Evolutionary conservation across 768 basidiomycete species (phyloP), one percentile per base, ranked within the genome.

Genomic region (Tulasnella sp.): DNA sequence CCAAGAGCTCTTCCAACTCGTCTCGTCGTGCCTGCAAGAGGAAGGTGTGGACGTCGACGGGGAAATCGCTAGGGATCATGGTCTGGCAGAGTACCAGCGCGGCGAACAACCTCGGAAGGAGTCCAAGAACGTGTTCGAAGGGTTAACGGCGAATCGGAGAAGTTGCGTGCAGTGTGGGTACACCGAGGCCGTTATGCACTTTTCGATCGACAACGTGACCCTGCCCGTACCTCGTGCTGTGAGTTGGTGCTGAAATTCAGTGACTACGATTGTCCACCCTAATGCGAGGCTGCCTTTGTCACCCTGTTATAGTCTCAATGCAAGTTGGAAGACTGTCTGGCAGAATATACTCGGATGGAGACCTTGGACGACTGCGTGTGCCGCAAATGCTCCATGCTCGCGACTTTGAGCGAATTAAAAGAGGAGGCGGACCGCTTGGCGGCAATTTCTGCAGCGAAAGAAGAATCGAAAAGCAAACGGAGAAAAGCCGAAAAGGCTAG

Each of bases 1-100:
- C 5, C 96, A 98, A 78, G 96, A 98, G 78, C 85, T 98, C n/a
- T 98, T 97, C 81, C 90, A 96, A 76, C 88, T 98, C 37, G 83
- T 98, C 9, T 90, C 94, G 0, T 94, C 95, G 79, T 91, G 89
- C 68, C 84, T 98, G 76, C 93, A 93, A 80, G 89, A 89, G 74
- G 96, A 98, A 79, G 84, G 88, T n/a, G 78, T 81, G 1, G 85
- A 89, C 1, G 86, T 97, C 0, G 88, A 89, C 71, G 85, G 84
- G 62, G 93, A 95, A 78, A 86, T 86, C 2, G 82, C 83, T 59
- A 83, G 88, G 47, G 89, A 93, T 77, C 84, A 88, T 64, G 92
- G 93, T 7, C 81, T 94, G 17, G 89, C 88, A 26, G 89, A 83
- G 11, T 78, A 90, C 14, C 81, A 81, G 19, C 76, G 11, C 71